Evolutionary conservation across 768 basidiomycete genomes (phyloP).

Genomic region (Pleurotus sapidus): DNA sequence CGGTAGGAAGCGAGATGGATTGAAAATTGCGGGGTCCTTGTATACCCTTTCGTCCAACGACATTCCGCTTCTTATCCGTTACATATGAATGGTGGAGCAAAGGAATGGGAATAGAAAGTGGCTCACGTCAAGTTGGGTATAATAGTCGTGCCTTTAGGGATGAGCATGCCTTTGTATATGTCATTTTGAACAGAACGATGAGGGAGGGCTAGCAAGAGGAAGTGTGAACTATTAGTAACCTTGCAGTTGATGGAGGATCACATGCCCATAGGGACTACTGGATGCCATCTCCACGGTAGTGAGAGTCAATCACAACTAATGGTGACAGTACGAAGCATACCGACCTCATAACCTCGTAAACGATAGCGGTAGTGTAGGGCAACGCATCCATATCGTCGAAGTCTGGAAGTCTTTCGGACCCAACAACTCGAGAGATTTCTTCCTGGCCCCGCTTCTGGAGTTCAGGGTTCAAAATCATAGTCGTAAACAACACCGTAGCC

Average conservation of each 20-base stretch:
- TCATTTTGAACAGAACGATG: conserved; percentile 6
- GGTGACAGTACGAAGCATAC: conserved; percentile 7
- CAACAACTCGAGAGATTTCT: conserved; percentile 25
- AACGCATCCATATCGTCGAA: conserved; percentile 15
- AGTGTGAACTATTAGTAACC: neutral
- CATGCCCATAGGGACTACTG: neutral
- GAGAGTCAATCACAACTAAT: neutral
- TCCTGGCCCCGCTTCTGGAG: conserved; percentile 21
- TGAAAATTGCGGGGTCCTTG: conserved; percentile 37
- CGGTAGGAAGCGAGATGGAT: conserved; percentile 46
- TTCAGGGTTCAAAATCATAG: conserved; percentile 13
- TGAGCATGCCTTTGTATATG: conserved; percentile 16
- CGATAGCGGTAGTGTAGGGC: conserved; percentile 32
- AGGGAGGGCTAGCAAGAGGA: neutral
- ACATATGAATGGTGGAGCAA: neutral
- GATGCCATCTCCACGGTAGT: neutral
- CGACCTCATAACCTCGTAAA: conserved; percentile 46
- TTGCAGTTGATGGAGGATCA: neutral
- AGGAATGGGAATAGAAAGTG: neutral
- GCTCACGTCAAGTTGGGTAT: conserved; percentile 29
- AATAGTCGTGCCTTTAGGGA: conserved; percentile 30
- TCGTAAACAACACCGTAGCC: too few species aligned
- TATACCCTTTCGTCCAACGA: conserved; percentile 26
- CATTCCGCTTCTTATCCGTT: conserved; percentile 19
- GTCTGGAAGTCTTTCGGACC: conserved; percentile 19